These are phyloP conservation scores for Cerrena zonata DNA, from an alignment of 1,284 basidiomycete genomes.

Conservation along the genomic window DNA sequence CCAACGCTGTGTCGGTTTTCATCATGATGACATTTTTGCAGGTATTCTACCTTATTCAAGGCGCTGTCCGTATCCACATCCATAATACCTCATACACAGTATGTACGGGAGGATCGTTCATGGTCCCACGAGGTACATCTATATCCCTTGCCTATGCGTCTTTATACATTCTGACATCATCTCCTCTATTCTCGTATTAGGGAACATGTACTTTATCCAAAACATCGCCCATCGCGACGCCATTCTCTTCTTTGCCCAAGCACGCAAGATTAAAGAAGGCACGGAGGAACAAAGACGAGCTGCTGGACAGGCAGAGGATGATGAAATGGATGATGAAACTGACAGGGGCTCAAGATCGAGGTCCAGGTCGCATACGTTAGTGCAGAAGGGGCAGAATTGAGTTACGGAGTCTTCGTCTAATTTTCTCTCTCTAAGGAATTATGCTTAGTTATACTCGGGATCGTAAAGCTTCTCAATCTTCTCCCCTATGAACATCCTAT, in stretches of 20 bases:
- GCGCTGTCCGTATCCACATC: constrained; percentile 80
- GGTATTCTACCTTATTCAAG: constrained; percentile 86
- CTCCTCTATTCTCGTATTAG: constrained; percentile 33
- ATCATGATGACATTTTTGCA: constrained; percentile 27
- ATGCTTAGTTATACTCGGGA: no score
- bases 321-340: not conserved
- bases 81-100: constrained; percentile 77
- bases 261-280: constrained; percentile 58
- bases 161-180: not conserved
- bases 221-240: constrained; percentile 81
- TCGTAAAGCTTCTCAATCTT: no score
- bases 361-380: not conserved
- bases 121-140: constrained; percentile 79
- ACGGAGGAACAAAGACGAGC: constrained; percentile 26
- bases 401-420: no score
- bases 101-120: constrained; percentile 79
- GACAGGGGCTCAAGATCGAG: not conserved
- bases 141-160: not conserved
- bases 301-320: not conserved
- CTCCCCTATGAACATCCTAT: no score
- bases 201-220: constrained; percentile 85
- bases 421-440: no score
- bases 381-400: not conserved
- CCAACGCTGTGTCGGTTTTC: not conserved
- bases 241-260: constrained; percentile 89